These are phyloP conservation scores for Aegilops sharonensis DNA, from an alignment of 176 grass and related monocot genomes.

Conservation along the genomic window DNA sequence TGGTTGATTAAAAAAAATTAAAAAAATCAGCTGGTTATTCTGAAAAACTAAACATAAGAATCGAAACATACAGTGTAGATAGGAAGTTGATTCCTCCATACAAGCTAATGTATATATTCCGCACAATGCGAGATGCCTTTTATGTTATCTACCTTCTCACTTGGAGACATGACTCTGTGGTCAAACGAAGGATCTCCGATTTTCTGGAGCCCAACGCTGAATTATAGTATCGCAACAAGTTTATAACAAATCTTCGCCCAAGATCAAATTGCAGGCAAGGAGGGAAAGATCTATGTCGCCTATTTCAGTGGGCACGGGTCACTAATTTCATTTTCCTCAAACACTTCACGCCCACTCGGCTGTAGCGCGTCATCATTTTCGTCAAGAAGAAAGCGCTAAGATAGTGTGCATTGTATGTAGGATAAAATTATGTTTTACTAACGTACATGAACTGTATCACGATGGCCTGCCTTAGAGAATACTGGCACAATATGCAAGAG, in stretches of 20 bases:
- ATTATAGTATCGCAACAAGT: neutral
- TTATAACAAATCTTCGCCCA: too few species aligned
- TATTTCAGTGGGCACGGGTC: too few species aligned
- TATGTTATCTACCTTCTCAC: neutral
- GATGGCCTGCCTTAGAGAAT: neutral
- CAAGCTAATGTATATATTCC: constrained; percentile 1
- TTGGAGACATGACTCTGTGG: neutral
- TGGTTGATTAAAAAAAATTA: too few species aligned
- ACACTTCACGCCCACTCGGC: too few species aligned
- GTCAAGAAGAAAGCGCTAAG: too few species aligned
- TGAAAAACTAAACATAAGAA: too few species aligned
- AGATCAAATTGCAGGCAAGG: too few species aligned
- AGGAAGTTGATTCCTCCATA: constrained; percentile 6
- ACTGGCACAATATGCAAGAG: too few species aligned
- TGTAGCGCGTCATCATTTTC: too few species aligned
- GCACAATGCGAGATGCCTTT: neutral
- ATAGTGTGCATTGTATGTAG: neutral
- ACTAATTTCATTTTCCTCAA: too few species aligned
- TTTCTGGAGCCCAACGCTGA: neutral
- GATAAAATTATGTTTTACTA: neutral
- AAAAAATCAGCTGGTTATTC: too few species aligned
- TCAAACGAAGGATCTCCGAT: constrained; percentile 18
- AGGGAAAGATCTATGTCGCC: too few species aligned
- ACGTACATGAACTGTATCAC: neutral
- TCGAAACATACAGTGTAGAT: constrained; percentile 32